Percentiles rank a stretch among this genome's conserved stretches.
Conservation (phyloP, 2,329 filamentous ascomycete species). For the Mycosphaerella sp. region DNA sequence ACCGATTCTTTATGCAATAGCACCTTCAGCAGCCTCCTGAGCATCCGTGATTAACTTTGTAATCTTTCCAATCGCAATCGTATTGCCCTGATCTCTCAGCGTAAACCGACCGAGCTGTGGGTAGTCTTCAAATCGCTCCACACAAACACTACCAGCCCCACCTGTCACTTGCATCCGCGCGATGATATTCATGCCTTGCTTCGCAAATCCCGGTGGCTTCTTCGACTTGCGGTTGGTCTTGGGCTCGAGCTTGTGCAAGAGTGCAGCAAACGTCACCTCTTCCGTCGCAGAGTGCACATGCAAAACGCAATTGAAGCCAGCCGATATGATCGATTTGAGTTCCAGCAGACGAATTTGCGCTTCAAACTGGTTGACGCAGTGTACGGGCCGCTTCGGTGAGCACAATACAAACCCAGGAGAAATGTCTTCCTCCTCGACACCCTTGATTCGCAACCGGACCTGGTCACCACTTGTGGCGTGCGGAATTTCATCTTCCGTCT, state of each 20-base stretch:
- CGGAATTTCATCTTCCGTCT: conserved; percentile 86
- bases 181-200: conserved; percentile 76
- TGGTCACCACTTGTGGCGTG: conserved; percentile 89
- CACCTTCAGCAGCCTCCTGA: conserved; percentile 19
- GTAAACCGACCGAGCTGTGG: conserved; percentile 90
- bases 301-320: conserved; percentile 95
- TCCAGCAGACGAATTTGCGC: conserved; percentile 95
- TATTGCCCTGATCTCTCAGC: conserved; percentile 84
- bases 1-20: conserved; percentile 7
- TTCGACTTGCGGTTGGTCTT: conserved; percentile 92
- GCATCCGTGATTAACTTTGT: conserved; percentile 68
- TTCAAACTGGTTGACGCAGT: conserved; percentile 84
- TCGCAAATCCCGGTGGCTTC: conserved; percentile 84
- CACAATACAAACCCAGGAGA: conserved; percentile 93
- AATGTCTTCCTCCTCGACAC: conserved; percentile 96
- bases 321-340: conserved; percentile 85
- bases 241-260: conserved; percentile 93
- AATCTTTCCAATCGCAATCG: conserved; percentile 98
- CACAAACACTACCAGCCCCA: conserved; percentile 78
- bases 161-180: conserved; percentile 75
- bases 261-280: conserved; percentile 82
- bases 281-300: conserved; percentile 97
- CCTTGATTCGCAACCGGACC: conserved; percentile 82
- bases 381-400: conserved; percentile 86
- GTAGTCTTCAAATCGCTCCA: conserved; percentile 94